Base-by-base conservation (phyloP, 208 protist species). In the Leishmania mexicana region DNA sequence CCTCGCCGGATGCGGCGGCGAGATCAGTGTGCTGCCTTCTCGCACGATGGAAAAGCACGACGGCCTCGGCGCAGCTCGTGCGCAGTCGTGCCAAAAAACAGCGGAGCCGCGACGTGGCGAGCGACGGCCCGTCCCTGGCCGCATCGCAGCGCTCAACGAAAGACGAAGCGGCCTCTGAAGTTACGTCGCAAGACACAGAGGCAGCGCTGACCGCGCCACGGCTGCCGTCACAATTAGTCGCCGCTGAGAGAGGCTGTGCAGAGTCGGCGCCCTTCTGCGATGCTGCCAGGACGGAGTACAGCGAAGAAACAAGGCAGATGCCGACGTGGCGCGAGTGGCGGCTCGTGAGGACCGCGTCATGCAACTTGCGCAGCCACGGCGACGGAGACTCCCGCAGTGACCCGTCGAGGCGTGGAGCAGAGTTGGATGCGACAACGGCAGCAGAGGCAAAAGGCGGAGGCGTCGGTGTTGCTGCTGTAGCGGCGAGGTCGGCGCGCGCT, bases 311-410 rank as follows among this genome's bases (percentile, higher is more conserved):
- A 68, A 80, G 45, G 64, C 47, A 54, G 15, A 40, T 58, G 60
- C n/a, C n/a, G 3, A 53, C 28, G 62, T 72, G 62, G 13, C 58
- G 28, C 7, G 76, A 38, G 38, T 80, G 76, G n/a, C 24, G 17
- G 76, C n/a, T 80, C 40, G 76, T 51, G 58, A 65, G 38, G 3
- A 80, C 62, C 17, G 58, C 49, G 35, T 80, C 76, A 64, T 80
- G 76, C 60, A 80, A 40, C 45, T 35, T 19, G 47, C 64, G 76
- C 42, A 73, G 64, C 76, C 76, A 80, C 45, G 47, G 53, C 54
- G 76, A 70, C 76, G 76, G 21, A 31, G 76, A 45, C n/a, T 80
- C 60, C 60, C 76, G 60, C 60, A 80, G 42, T 2, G 76, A 68
- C 31, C 76, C 76, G n/a, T 72, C 24, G 21, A 78, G 75, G 24